phyloP scores from a whole-genome alignment of 768 basidiomycete species.

The Tylopilus plumbeoviolaceoides region DNA sequence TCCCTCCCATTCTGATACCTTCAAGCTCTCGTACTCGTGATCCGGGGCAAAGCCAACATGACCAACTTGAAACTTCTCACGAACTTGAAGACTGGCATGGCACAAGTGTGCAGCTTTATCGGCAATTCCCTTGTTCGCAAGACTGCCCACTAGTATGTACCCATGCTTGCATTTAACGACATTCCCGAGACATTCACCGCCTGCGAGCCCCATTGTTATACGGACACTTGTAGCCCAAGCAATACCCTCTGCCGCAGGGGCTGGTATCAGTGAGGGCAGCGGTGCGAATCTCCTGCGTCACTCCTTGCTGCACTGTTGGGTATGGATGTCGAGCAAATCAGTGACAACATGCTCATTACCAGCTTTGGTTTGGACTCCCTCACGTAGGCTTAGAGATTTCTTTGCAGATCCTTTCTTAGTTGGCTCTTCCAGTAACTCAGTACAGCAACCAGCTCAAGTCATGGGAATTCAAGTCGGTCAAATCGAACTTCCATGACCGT shows the following conservation, averaged over 20 bases:
- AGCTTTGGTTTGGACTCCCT: constrained; percentile 25
- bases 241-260: constrained; percentile 13
- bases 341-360: constrained; percentile 26
- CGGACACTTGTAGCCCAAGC: constrained; percentile 20
- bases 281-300: constrained; percentile 22
- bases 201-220: constrained; percentile 28
- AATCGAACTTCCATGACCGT: constrained; percentile 24
- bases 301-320: constrained; percentile 22
- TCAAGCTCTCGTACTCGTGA: constrained; percentile 35
- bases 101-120: constrained; percentile 31
- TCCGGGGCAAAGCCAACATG: constrained; percentile 27
- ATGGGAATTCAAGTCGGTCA: constrained; percentile 24
- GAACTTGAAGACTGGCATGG: constrained; percentile 31
- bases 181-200: constrained; percentile 23
- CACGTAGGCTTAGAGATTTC: constrained; percentile 11
- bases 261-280: constrained; percentile 9
- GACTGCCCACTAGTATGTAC: constrained; percentile 30
- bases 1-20: constrained; percentile 34
- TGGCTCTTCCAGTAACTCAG: constrained; percentile 19
- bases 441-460: constrained; percentile 29
- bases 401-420: background rate
- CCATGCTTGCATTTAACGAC: constrained; percentile 25
- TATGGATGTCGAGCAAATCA: constrained; percentile 27
- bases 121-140: too few relatives aligned
- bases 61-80: too few relatives aligned